Base-by-base conservation (phyloP, 2,329 filamentous ascomycete genomes). In the Trichoderma sp. region DNA sequence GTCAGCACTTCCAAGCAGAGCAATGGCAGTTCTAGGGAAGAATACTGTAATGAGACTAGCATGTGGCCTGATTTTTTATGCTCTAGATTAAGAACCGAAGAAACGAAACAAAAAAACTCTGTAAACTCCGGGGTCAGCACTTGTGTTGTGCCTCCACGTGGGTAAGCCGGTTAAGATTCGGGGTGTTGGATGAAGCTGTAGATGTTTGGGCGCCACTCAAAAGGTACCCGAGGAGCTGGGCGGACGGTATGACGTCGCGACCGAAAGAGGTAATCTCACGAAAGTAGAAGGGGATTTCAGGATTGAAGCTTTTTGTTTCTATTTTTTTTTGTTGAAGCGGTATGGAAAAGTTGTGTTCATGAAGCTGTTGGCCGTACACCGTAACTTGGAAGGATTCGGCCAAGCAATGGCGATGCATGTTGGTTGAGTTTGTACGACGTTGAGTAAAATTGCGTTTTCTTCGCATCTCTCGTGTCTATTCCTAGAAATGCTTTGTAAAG, bases 31-130 rank as follows among this genome's bases (percentile, higher is more conserved):
- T 18, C 24, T 60, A n/a, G 24, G 34, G 18, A 43, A 67, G 26
- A 57, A 21, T 32, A 21, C 53, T 68, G 4, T 9, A 68, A 18
- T 9, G 62, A 65, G 39, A 65, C 62, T 65, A 65, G 62, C 26
- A 32, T 21, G 14, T 60, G 65, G 56, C 6, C 14, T 36, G 15
- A 28, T 36, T 36, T 36, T 60, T 60, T 39, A 28, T 51, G 62
- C 51, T 64, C 62, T 51, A 43, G 24, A 51, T 51, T 15, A 47
- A 47, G 43, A 65, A 24, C 5, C 11, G 65, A 69, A 69, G 65
- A 69, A 69, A 69, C 66, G 56, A 69, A 69, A 61, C 66, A 21
- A 68, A 68, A 21, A 68, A 68, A 66, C 30, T 36, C 26, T 66
- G 56, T 24, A 65, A 12, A 32, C 39, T 14, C 43, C 26, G 43